Percentiles rank a stretch among this genome's conserved stretches.
Conservation (phyloP, 306 rosid species). For the Casuarina equisetifolia region DNA sequence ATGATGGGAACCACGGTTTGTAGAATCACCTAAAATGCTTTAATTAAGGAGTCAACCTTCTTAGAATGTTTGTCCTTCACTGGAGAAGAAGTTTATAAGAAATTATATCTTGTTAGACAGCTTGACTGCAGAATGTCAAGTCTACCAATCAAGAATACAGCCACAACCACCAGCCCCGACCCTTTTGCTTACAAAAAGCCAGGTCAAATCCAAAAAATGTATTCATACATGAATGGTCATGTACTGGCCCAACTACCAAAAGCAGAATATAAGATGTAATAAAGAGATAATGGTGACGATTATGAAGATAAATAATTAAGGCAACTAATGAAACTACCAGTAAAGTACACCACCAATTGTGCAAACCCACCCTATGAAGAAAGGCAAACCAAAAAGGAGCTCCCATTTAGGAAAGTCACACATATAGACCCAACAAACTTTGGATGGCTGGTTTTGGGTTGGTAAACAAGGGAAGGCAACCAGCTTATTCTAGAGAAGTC, state of each 20-base stretch:
- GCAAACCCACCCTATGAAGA: not conserved
- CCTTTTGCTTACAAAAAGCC: not conserved
- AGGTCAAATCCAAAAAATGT: not conserved
- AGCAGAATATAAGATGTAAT: not conserved
- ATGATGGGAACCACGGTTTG: not conserved
- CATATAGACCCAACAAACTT: not conserved
- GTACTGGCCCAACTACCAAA: not conserved
- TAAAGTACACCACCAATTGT: conserved; percentile 4
- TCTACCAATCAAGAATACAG: not conserved
- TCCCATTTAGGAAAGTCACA: not conserved
- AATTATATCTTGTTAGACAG: not conserved
- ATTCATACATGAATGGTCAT: not conserved
- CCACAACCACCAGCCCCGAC: not conserved
- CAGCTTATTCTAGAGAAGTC: not conserved
- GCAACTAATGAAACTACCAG: not conserved
- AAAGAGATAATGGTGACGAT: not conserved
- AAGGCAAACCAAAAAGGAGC: not conserved
- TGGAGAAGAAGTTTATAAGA: not conserved
- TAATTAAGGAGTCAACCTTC: not conserved
- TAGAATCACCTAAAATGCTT: not conserved
- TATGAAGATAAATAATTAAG: no score
- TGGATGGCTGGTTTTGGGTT: not conserved
- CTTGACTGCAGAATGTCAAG: not conserved
- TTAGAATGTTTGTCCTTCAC: not conserved
- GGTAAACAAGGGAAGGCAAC: not conserved